Evolutionary conservation across 352 stramenopile genomes (phyloP).

Genomic region (Phytophthora tubulina): DNA sequence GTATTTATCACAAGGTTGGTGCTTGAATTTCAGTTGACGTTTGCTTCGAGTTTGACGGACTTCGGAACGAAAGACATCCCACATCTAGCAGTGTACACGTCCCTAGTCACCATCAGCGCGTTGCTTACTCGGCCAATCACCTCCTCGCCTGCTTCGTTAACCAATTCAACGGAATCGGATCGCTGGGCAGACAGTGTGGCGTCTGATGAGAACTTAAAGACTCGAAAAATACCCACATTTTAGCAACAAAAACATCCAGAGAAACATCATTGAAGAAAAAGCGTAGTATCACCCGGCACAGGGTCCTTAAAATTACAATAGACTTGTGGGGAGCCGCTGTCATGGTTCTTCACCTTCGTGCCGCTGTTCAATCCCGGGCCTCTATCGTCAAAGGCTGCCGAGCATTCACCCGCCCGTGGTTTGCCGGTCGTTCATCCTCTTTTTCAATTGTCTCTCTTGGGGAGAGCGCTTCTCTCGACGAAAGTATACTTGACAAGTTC

Average conservation of each 20-base stretch:
- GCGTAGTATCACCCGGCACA: too few relatives aligned
- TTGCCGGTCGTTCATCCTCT: too few relatives aligned
- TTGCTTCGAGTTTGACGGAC: slow-evolving; percentile 10
- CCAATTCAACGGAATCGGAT: neutral
- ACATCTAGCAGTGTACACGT: slow-evolving; percentile 7
- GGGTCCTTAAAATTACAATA: too few relatives aligned
- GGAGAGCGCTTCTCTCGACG: neutral
- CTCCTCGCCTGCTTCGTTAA: neutral
- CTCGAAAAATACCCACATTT: too few relatives aligned
- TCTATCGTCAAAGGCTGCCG: too few relatives aligned
- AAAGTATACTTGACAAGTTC: neutral
- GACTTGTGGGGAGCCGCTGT: too few relatives aligned
- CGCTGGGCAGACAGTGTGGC: neutral
- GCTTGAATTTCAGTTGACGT: slow-evolving; percentile 1
- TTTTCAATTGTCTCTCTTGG: slow-evolving; percentile 5
- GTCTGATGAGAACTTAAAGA: too few relatives aligned
- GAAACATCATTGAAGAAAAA: too few relatives aligned
- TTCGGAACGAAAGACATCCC: slow-evolving; percentile 6
- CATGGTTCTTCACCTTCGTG: too few relatives aligned
- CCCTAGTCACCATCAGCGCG: slow-evolving; percentile 1
- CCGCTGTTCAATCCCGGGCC: too few relatives aligned
- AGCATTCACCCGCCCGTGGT: too few relatives aligned
- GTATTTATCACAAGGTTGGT: slow-evolving; percentile 8
- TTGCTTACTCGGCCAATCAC: neutral
- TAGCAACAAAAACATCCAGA: too few relatives aligned